These are phyloP conservation scores for Nepenthes alata DNA, from an alignment of 179 eudicot genomes.

Conservation along the genomic window DNA sequence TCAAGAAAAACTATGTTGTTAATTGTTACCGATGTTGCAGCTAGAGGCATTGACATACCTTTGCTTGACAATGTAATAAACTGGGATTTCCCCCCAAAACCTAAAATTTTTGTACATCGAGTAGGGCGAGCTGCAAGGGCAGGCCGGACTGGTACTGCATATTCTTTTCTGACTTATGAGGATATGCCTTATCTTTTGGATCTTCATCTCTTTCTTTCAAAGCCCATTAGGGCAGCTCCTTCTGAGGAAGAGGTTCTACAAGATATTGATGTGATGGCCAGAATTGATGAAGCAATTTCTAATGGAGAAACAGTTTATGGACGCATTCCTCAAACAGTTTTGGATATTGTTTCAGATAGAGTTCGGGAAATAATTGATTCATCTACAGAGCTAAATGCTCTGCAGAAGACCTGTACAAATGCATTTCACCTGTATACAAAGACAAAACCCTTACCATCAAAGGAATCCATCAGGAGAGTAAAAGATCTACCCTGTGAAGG, in stretches of 20 bases:
- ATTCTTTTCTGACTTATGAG: constrained; percentile 72
- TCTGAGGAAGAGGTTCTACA: constrained; percentile 66
- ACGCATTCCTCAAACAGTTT: constrained; percentile 71
- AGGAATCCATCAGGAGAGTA: constrained; percentile 72
- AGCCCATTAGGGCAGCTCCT: constrained; percentile 80
- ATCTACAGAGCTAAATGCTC: constrained; percentile 50
- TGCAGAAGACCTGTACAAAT: constrained; percentile 46
- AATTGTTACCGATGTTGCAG: constrained; percentile 88
- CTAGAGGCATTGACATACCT: constrained; percentile 93
- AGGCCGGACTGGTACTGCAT: constrained; percentile 93
- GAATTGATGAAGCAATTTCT: constrained; percentile 54
- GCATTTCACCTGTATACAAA: constrained; percentile 56
- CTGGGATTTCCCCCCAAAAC: constrained; percentile 82
- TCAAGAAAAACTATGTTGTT: constrained; percentile 76
- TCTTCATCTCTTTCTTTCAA: constrained; percentile 90
- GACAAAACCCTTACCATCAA: constrained; percentile 65
- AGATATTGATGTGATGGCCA: constrained; percentile 43
- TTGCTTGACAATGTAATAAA: constrained; percentile 89
- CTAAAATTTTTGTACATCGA: constrained; percentile 88
- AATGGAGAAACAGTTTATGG: constrained; percentile 82
- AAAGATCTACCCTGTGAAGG: constrained; percentile 79
- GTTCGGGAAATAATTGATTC: constrained; percentile 66
- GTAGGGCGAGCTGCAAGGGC: constrained; percentile 91
- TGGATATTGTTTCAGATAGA: constrained; percentile 78
- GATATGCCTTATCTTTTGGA: constrained; percentile 77